Conservation (phyloP, 345 rosid genomes). For the Linum tenue region DNA sequence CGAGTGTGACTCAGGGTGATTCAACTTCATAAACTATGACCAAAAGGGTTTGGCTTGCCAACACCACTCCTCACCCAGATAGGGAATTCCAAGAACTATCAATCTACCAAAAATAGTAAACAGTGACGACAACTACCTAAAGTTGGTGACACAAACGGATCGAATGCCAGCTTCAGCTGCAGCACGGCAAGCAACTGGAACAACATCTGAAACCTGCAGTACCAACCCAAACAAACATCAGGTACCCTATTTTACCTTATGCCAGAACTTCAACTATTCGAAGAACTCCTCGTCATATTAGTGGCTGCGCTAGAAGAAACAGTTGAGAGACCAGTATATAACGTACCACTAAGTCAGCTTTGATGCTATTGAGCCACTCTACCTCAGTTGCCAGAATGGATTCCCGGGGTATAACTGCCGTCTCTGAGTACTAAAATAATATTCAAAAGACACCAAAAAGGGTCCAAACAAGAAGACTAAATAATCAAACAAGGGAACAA, state of each 20-base stretch:
- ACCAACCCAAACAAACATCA: background rate
- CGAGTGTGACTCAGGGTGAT: background rate
- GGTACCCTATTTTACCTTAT: background rate
- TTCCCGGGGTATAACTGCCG: constrained; percentile 84
- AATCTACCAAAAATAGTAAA: background rate
- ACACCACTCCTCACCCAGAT: background rate
- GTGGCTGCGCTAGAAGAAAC: background rate
- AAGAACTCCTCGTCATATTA: background rate
- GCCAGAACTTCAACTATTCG: background rate
- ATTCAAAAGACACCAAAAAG: background rate
- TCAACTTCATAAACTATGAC: background rate
- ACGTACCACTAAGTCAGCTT: constrained; percentile 84
- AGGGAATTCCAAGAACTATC: background rate
- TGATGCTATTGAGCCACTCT: constrained; percentile 82
- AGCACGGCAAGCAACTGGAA: constrained; percentile 93
- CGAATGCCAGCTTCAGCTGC: constrained; percentile 99
- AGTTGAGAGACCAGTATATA: background rate
- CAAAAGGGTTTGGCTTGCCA: background rate
- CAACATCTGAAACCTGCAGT: constrained; percentile 89
- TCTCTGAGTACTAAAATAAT: constrained; percentile 67
- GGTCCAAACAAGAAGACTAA: background rate
- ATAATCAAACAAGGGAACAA: background rate
- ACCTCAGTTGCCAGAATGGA: constrained; percentile 75
- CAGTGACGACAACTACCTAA: constrained; percentile 47
- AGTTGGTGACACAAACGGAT: constrained; percentile 92